These are phyloP conservation scores for Verbascum thapsus DNA, from an alignment of 257 asterid genomes.

Conservation along the genomic window DNA sequence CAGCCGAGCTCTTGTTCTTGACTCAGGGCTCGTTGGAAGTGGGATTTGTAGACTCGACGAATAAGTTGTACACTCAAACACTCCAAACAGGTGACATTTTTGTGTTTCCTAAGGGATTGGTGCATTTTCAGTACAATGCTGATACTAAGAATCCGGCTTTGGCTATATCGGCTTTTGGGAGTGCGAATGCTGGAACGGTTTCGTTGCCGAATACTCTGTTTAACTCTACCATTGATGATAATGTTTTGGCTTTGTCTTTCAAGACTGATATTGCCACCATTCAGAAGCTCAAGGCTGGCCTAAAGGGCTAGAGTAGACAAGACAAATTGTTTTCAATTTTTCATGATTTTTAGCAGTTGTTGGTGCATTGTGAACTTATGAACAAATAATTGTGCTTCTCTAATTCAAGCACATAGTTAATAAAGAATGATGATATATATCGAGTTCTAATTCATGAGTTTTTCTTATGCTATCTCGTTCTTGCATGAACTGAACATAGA, in stretches of 20 bases:
- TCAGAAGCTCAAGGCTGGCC: slow-evolving; percentile 26
- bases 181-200: slow-evolving; percentile 48
- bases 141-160: slow-evolving; percentile 18
- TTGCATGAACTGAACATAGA: too few relatives aligned
- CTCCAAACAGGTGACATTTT: slow-evolving; percentile 48
- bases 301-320: not conserved
- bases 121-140: slow-evolving; percentile 46
- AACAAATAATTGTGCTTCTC: too few relatives aligned
- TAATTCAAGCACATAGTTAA: too few relatives aligned
- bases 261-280: slow-evolving; percentile 32
- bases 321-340: too few relatives aligned
- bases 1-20: slow-evolving; percentile 49
- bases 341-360: too few relatives aligned
- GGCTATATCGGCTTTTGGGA: slow-evolving; percentile 45
- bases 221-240: slow-evolving; percentile 36
- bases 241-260: slow-evolving; percentile 30
- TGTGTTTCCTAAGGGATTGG: slow-evolving; percentile 55
- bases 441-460: too few relatives aligned
- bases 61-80: slow-evolving; percentile 39
- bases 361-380: too few relatives aligned
- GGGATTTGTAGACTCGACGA: slow-evolving; percentile 45
- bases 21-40: slow-evolving; percentile 38
- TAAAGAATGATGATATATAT: too few relatives aligned
- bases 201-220: slow-evolving; percentile 36
- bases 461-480: too few relatives aligned